phyloP scores from a whole-genome alignment of 768 basidiomycete genomes.

The Paxillus ammoniavirescens region DNA sequence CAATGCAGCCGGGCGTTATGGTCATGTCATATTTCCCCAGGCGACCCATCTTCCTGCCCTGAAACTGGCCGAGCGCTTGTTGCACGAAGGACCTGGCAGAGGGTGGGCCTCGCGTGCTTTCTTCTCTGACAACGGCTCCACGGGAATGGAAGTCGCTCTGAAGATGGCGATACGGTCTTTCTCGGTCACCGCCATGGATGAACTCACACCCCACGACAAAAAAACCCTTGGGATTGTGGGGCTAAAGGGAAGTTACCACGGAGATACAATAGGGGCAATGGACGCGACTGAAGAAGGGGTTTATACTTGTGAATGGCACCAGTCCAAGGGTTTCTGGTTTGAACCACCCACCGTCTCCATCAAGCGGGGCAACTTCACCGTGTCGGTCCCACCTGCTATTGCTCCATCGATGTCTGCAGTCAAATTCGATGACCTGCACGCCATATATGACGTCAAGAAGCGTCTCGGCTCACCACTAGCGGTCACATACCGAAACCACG shows the following conservation, averaged over 20 bases:
- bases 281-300: slow-evolving; percentile 91
- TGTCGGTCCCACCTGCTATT: slow-evolving; percentile 54
- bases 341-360: slow-evolving; percentile 81
- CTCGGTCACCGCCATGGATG: slow-evolving; percentile 37
- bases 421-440: slow-evolving; percentile 44
- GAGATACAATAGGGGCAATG: slow-evolving; percentile 97
- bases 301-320: slow-evolving; percentile 95
- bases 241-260: slow-evolving; percentile 91
- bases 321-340: slow-evolving; percentile 90
- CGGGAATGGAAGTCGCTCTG: slow-evolving; percentile 95
- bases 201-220: slow-evolving; percentile 36
- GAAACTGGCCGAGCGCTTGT: slow-evolving; percentile 73
- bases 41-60: slow-evolving; percentile 86
- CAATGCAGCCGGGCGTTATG: slow-evolving; percentile 87
- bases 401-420: slow-evolving; percentile 23
- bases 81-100: slow-evolving; percentile 73
- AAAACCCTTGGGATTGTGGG: slow-evolving; percentile 77
- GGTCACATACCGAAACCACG: slow-evolving; percentile 55
- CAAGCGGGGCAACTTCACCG: slow-evolving; percentile 51
- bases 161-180: slow-evolving; percentile 92
- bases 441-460: slow-evolving; percentile 66
- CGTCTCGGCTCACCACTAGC: slow-evolving; percentile 66
- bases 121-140: slow-evolving; percentile 93
- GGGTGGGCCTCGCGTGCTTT: slow-evolving; percentile 93
- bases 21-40: slow-evolving; percentile 95